Evolutionary conservation across 805 yeast genomes (phyloP).

Genomic region (Kluyveromyces aestuarii): DNA sequence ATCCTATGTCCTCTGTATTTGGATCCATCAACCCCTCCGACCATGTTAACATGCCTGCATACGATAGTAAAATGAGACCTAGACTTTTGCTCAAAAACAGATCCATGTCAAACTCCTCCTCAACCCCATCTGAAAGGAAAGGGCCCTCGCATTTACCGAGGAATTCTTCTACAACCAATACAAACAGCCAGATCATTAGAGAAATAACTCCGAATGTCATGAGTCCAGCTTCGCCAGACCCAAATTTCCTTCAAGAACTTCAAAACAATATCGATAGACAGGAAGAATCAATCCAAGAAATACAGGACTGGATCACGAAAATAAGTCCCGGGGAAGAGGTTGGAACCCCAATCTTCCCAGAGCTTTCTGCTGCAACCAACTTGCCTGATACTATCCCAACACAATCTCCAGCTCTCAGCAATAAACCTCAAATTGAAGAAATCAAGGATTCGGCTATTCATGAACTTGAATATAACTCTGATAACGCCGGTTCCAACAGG

Average conservation of each 20-base stretch:
- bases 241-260: constrained; percentile 14
- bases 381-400: neutral
- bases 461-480: constrained; percentile 13
- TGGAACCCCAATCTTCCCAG: constrained; percentile 2
- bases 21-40: neutral
- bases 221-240: constrained; percentile 4
- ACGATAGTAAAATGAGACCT: constrained; percentile 3
- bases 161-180: neutral
- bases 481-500: constrained; percentile 4
- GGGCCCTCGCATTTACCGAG: neutral
- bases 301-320: constrained; percentile 22
- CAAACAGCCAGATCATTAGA: neutral
- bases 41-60: neutral
- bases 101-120: constrained; percentile 10
- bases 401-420: neutral
- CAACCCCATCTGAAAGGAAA: neutral
- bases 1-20: neutral
- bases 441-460: constrained; percentile 4
- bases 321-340: constrained; percentile 5
- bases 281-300: constrained; percentile 24
- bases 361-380: neutral
- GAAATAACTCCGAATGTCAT: neutral
- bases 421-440: neutral
- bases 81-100: constrained; percentile 18
- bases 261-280: constrained; percentile 25